These are phyloP conservation scores for Komagataella populi DNA, from an alignment of 805 yeast genomes.

Conservation along the genomic window DNA sequence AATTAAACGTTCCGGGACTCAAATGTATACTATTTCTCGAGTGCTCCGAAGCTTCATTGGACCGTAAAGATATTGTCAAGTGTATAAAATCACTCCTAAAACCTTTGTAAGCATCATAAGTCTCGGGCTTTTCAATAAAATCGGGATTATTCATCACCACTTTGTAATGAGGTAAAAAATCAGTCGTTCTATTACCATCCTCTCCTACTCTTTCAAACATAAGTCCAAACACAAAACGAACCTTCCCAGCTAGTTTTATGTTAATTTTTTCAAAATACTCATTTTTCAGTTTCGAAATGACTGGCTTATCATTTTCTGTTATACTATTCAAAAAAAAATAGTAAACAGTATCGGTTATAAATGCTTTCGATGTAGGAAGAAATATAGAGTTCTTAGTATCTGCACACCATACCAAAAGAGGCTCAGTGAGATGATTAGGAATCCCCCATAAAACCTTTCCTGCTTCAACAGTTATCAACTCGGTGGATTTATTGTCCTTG, in stretches of 20 bases:
- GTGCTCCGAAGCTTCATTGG: slow-evolving; percentile 13
- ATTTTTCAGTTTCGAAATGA: neutral
- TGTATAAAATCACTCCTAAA: slow-evolving; percentile 79
- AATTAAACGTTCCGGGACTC: slow-evolving; percentile 52
- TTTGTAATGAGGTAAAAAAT: slow-evolving; percentile 47
- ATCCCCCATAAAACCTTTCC: slow-evolving; percentile 53
- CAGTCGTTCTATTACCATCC: slow-evolving; percentile 24
- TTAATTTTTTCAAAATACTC: slow-evolving; percentile 33
- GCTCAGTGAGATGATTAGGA: slow-evolving; percentile 56
- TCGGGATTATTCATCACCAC: slow-evolving; percentile 44
- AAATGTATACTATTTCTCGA: slow-evolving; percentile 66
- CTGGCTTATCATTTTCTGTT: slow-evolving; percentile 7
- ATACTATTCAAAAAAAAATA: slow-evolving; percentile 7
- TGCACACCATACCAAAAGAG: slow-evolving; percentile 36
- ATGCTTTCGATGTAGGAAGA: slow-evolving; percentile 1
- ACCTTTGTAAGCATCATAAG: slow-evolving; percentile 70
- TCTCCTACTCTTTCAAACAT: slow-evolving; percentile 32
- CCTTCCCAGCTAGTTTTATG: slow-evolving; percentile 47
- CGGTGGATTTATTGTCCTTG: slow-evolving; percentile 51
- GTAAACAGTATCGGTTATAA: slow-evolving; percentile 11
- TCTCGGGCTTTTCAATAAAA: slow-evolving; percentile 26
- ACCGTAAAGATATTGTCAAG: slow-evolving; percentile 42
- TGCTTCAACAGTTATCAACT: slow-evolving; percentile 52
- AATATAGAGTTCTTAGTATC: slow-evolving; percentile 4
- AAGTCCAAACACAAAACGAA: slow-evolving; percentile 43